Evolutionary conservation across 306 rosid genomes (phyloP).

Genomic region (Urtica urens): DNA sequence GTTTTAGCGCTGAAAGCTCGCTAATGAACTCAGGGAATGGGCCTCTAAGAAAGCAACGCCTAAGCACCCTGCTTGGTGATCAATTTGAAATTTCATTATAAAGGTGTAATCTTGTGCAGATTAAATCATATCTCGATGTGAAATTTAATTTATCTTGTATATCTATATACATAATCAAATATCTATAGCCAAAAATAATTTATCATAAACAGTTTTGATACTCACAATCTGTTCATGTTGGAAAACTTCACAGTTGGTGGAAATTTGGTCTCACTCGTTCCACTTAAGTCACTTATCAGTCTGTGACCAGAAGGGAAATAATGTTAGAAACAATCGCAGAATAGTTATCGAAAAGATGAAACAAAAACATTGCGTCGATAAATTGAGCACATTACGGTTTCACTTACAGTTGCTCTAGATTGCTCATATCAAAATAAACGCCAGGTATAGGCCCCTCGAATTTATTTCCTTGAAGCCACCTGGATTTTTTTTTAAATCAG

Average conservation of each 20-base stretch:
- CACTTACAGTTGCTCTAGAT: background rate
- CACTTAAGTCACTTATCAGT: background rate
- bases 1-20: background rate
- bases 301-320: background rate
- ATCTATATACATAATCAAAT: background rate
- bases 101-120: too few relatives aligned
- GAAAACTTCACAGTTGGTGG: background rate
- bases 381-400: too few relatives aligned
- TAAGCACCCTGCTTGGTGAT: constrained; percentile 2
- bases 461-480: background rate
- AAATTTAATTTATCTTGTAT: too few relatives aligned
- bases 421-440: background rate
- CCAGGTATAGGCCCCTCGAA: background rate
- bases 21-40: background rate
- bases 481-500: background rate
- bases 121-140: too few relatives aligned
- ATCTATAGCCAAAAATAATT: too few relatives aligned
- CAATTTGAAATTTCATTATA: too few relatives aligned
- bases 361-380: background rate
- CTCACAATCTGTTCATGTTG: constrained; percentile 2
- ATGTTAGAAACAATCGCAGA: background rate
- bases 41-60: constrained; percentile 10
- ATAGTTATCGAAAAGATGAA: background rate
- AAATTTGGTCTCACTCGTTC: background rate
- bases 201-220: too few relatives aligned